Base-by-base conservation (phyloP, 2,329 filamentous ascomycete species). In the Colletotrichum siamense region DNA sequence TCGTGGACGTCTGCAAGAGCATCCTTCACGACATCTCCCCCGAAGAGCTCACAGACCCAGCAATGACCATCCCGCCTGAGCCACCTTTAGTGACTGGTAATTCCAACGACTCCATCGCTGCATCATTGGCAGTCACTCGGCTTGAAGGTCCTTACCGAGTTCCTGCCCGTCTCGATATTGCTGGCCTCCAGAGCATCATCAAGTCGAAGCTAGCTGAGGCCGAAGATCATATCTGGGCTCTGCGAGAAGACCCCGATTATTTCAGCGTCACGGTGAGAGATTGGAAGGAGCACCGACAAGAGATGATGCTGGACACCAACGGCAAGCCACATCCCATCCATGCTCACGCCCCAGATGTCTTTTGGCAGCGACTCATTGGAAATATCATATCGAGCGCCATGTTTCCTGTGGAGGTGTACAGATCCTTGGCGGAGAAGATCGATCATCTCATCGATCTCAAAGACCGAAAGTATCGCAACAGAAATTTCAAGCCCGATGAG, bases 231-330 rank as follows among this genome's bases (percentile, higher is more conserved):
- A 59, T 92, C 0, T 90, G 87, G 87, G 79, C 85, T 0, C 82
- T 93, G 4, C 86, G 91, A 9, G 91, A 93, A 78, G 92, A 93
- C 79, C 91, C 91, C 0, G 82, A 82, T 1, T 92, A 92, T 81
- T 93, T 92, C 77, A 81, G 84, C 6, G 83, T 89, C 3, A 71
- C 81, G 1, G 59, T 91, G 2, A 77, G 79, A 10, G 87, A 90
- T 2, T 79, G 79, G 32, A 84, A 82, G 26, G 88, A 91, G 15
- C 91, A 92, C 78, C 82, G 86, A 1, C 80, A 81, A 10, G 86
- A 90, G 64, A 80, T 83, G 69, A 22, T 90, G 22, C 85, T 81
- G n/a, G 88, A 90, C 69, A 77, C 71, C 0, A 30, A 79, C 5
- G 85, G 85, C 18, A 71, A 81, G 5, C 12, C 69, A 3, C 84